Base-by-base conservation (phyloP, 2,329 filamentous ascomycete genomes). In the Amesomyces nigricolor region DNA sequence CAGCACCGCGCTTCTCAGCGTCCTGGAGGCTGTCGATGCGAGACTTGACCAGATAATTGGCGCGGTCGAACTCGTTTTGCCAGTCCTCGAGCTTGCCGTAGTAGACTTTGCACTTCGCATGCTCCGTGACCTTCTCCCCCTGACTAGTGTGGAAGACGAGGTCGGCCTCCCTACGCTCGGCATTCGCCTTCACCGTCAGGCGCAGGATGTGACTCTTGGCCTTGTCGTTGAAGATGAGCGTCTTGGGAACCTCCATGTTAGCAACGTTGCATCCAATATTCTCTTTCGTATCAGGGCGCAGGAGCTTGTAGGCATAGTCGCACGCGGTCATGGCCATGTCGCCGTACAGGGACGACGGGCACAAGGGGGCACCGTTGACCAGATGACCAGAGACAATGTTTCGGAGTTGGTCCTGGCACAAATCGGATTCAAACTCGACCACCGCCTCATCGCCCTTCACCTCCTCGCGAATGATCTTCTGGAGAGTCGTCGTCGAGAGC, bases 391-490 rank as follows among this genome's bases (percentile, higher is more conserved):
- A 74, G 47, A 82, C 76, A 16, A 78, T 73, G 17, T 75, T 74
- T 67, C 74, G 74, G n/a, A 83, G 68, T 62, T 81, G 77, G n/a
- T 75, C 72, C 51, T 81, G 75, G 5, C 75, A 73, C 30, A 83
- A 68, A 61, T 80, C 78, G 32, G 79, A 76, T 64, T 81, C 78
- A 19, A 81, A 73, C 40, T 80, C 68, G 30, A 82, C 72, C 38
- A 16, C 19, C 4, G 40, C 40, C n/a, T 16, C 70, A 74, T 45
- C 73, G 76, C 51, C 71, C 76, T 64, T 50, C 49, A 74, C 74
- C 59, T 72, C 49, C 49, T 54, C 51, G 13, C 51, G 47, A n/a
- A 54, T 42, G 26, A 58, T 47, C 5, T 32, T 19, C 47, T 58
- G 56, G 37, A 58, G 47, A 5, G 51, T 54, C n/a, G 51, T 51